phyloP scores from a whole-genome alignment of 2,329 filamentous ascomycete genomes.

The Pseudohalonectria lignicola region DNA sequence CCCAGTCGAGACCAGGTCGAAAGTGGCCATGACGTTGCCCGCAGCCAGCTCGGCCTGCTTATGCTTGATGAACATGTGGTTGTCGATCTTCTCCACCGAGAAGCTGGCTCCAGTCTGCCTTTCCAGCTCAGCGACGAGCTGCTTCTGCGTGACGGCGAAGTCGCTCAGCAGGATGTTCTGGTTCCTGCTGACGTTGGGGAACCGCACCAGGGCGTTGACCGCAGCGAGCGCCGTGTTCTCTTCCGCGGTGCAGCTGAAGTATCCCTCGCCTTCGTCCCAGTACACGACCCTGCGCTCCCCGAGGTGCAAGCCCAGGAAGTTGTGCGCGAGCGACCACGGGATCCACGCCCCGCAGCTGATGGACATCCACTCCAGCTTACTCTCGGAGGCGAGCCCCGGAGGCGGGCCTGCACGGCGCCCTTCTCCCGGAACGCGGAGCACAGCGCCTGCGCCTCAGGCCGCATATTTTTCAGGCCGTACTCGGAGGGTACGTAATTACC shows the following conservation, averaged over 20 bases:
- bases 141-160: constrained; percentile 18
- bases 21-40: constrained; percentile 14
- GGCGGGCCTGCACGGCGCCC: constrained; percentile 15
- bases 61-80: constrained; percentile 11
- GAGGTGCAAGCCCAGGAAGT: constrained; percentile 16
- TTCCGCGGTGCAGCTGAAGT: constrained; percentile 21
- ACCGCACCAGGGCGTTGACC: constrained; percentile 13
- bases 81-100: constrained; percentile 13
- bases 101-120: constrained; percentile 16
- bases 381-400: constrained; percentile 12
- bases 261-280: constrained; percentile 21
- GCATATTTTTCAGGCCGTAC: constrained; percentile 27
- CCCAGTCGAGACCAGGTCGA: constrained; percentile 19
- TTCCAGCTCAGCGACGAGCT: constrained; percentile 34
- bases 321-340: constrained; percentile 14
- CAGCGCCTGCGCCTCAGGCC: constrained; percentile 13
- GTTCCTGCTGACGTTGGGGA: constrained; percentile 20
- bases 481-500: constrained; percentile 46
- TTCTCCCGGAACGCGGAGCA: constrained; percentile 15
- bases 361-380: constrained; percentile 18
- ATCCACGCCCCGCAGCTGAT: constrained; percentile 18
- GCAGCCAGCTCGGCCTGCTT: constrained; percentile 14
- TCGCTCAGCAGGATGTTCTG: constrained; percentile 20
- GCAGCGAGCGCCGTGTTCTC: constrained; percentile 20
- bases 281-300: constrained; percentile 6